Base-by-base conservation (phyloP, 495 filamentous ascomycete species). In the Penicillium coprophilum region DNA sequence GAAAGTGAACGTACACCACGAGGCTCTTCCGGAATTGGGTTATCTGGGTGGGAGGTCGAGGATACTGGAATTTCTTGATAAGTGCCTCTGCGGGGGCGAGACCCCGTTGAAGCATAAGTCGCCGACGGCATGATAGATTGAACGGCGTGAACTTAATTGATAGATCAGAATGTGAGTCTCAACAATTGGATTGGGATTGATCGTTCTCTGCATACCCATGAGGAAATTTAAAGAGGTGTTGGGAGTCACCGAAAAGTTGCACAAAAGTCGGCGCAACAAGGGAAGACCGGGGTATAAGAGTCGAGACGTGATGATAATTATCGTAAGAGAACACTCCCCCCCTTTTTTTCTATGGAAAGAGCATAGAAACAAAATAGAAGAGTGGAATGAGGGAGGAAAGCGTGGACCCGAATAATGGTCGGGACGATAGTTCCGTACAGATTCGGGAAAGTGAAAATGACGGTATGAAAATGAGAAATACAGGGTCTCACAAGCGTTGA, bases 1-100 rank as follows among this genome's bases (percentile, higher is more conserved):
- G 74, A 74, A 8, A 77, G 64, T 3, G 74, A 70, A 21, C 72
- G 68, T 15, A 77, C 71, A 10, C 68, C 65, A 17, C 67, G 73
- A 38, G 80, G 82, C 59, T 84, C 81, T 64, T 77, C 72, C 48
- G 82, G 82, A 53, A 85, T 76, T 4, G 81, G 81, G 58, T 84
- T 80, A 49, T 79, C 67, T 11, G 82, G 81, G 65, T 84, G 82
- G 34, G 76, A 80, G 28, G 78, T 81, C 8, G 73, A 68, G 9
- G 77, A 77, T 47, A 75, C 64, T n/a, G 74, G 72, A 36, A 80
- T 71, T 27, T 58, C 65, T 50, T 63, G 64, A 57, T 68, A 65
- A 15, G 69, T 69, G 43, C 58, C 58, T 59, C 66, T 63, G 53
- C 61, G 58, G 49, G 61, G 52, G 46, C 62, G 68, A 32, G 63